Evolutionary conservation across 192 early-diverging fungal genomes (phyloP).

Genomic region (Coemansia sp.): DNA sequence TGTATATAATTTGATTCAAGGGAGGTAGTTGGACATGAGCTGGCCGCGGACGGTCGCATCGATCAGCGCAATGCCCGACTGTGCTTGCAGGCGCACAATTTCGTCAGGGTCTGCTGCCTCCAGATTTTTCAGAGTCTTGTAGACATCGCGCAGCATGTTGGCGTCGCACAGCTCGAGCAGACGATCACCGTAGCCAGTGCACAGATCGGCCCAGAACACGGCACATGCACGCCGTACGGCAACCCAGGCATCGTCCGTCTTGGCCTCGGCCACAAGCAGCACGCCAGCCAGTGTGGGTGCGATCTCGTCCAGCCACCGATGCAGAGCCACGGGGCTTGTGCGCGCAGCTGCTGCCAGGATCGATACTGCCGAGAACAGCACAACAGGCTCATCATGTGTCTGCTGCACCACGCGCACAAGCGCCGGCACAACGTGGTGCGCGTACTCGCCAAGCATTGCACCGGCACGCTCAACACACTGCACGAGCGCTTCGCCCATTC

Average conservation of each 20-base stretch:
- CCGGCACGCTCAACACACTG: slow-evolving; percentile 85
- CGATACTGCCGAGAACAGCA: slow-evolving; percentile 64
- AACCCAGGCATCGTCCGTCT: slow-evolving; percentile 5
- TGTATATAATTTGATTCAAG: neutral
- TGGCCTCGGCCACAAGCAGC: slow-evolving; percentile 44
- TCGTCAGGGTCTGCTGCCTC: slow-evolving; percentile 71
- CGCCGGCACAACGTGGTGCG: slow-evolving; percentile 24
- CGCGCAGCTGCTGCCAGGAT: slow-evolving; percentile 69
- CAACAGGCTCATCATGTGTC: slow-evolving; percentile 22
- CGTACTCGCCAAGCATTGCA: slow-evolving; percentile 74
- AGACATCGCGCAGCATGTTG: slow-evolving; percentile 59
- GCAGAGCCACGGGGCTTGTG: slow-evolving; percentile 68
- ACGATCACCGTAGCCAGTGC: slow-evolving; percentile 65
- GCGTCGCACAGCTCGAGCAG: slow-evolving; percentile 59
- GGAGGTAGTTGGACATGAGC: slow-evolving; percentile 1
- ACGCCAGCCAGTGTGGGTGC: slow-evolving; percentile 68
- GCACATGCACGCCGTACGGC: slow-evolving; percentile 69
- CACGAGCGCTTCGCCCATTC: slow-evolving; percentile 84
- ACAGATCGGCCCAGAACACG: slow-evolving; percentile 64
- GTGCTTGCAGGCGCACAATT: slow-evolving; percentile 68
- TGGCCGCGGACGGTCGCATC: neutral
- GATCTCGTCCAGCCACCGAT: slow-evolving; percentile 66
- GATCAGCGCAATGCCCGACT: slow-evolving; percentile 57
- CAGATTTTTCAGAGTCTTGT: slow-evolving; percentile 61
- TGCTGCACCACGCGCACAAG: slow-evolving; percentile 40